phyloP scores from a whole-genome alignment of 148 eudicot species.

The Fagopyrum tataricum region DNA sequence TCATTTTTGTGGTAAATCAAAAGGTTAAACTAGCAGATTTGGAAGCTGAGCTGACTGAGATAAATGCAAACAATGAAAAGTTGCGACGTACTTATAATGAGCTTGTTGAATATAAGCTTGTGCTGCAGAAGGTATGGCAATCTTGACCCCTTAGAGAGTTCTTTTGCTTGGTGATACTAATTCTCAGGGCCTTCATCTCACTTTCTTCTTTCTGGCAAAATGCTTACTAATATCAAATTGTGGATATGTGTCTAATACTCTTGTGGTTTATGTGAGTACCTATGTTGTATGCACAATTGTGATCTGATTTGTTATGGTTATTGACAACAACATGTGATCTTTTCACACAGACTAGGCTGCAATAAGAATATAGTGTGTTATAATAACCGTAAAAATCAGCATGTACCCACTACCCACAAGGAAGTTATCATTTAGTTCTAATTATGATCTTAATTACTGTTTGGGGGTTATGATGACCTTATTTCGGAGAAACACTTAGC shows the following conservation, averaged over 20 bases:
- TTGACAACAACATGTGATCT: background rate
- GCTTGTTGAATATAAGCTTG: slow-evolving; percentile 83
- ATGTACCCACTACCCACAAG: background rate
- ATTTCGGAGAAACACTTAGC: too few relatives aligned
- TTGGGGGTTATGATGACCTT: background rate
- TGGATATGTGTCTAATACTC: background rate
- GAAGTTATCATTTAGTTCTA: background rate
- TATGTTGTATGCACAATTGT: background rate
- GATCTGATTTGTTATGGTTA: background rate
- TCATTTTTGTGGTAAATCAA: background rate
- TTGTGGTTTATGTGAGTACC: background rate
- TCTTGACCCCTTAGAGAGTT: background rate
- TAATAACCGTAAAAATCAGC: background rate
- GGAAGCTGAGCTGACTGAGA: slow-evolving; percentile 80
- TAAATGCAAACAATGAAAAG: slow-evolving; percentile 72
- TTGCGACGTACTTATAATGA: slow-evolving; percentile 79
- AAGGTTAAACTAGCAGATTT: slow-evolving; percentile 72
- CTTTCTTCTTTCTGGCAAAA: background rate
- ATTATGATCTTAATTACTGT: background rate
- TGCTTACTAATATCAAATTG: background rate
- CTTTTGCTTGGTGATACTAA: background rate
- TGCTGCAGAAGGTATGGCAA: slow-evolving; percentile 58
- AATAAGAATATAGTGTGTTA: too few relatives aligned
- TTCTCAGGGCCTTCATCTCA: background rate
- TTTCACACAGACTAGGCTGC: background rate